A percentile compares a stretch with the other conserved stretches of the same genome.
These are phyloP conservation scores for Xylariaceae sp. DNA, from an alignment of 2,329 filamentous ascomycete genomes.

Conservation along the genomic window DNA sequence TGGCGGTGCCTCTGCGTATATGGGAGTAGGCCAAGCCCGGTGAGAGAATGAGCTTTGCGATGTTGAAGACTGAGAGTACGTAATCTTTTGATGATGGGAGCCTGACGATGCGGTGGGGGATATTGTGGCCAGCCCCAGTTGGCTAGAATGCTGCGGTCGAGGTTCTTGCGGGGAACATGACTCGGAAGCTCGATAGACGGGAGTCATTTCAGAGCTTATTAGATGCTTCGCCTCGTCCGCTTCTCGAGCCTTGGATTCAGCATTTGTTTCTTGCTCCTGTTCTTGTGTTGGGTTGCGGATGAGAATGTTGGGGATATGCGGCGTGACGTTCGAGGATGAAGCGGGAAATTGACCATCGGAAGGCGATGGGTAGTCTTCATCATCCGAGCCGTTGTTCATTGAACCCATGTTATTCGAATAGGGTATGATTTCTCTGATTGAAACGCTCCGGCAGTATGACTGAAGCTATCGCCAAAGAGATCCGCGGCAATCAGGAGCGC, in stretches of 20 bases:
- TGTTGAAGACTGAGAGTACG: constrained; percentile 29
- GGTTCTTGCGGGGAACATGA: constrained; percentile 16
- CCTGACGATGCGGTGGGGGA: constrained; percentile 13
- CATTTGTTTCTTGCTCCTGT: constrained; percentile 30
- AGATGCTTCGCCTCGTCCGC: constrained; percentile 40
- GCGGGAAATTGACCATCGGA: constrained; percentile 51
- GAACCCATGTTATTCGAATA: constrained; percentile 49
- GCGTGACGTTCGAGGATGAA: constrained; percentile 38
- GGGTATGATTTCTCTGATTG: constrained; percentile 39
- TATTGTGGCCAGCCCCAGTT: constrained; percentile 15
- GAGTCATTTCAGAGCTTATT: constrained; percentile 30
- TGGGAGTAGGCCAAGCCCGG: constrained; percentile 25
- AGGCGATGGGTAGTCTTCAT: constrained; percentile 35
- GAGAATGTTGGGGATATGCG: constrained; percentile 45
- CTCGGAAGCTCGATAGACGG: constrained; percentile 9
- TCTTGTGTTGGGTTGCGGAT: constrained; percentile 47
- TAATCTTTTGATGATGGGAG: constrained; percentile 16
- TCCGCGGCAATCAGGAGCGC: constrained; percentile 25
- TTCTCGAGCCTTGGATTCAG: constrained; percentile 43
- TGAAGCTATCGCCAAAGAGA: constrained; percentile 33
- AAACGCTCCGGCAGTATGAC: constrained; percentile 26
- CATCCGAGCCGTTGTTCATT: constrained; percentile 32
- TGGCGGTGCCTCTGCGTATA: constrained; percentile 44
- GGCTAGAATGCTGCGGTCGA: constrained; percentile 6
- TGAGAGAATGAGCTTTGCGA: constrained; percentile 22